phyloP scores from a whole-genome alignment of 306 rosid genomes.

The Ormosia emarginata region DNA sequence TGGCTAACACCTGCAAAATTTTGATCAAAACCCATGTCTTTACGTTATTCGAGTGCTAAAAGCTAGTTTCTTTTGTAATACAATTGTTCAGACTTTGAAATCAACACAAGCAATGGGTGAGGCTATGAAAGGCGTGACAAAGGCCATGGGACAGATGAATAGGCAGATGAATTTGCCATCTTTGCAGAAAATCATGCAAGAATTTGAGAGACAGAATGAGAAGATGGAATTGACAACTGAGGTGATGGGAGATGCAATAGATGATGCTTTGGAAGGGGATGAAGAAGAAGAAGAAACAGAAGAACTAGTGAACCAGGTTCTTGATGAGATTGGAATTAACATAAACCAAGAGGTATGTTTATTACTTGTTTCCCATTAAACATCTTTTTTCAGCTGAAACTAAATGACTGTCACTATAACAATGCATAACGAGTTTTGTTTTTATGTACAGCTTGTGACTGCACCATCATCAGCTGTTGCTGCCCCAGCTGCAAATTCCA shows the following conservation, averaged over 20 bases:
- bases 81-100: constrained; percentile 68
- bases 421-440: constrained; percentile 20
- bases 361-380: background rate
- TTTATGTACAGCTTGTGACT: constrained; percentile 65
- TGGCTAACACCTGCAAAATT: background rate
- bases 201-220: constrained; percentile 91
- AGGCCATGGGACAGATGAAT: constrained; percentile 99
- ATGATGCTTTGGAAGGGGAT: constrained; percentile 97
- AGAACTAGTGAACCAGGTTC: constrained; percentile 89
- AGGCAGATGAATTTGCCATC: constrained; percentile 98
- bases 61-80: background rate
- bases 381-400: constrained; percentile 9
- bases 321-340: constrained; percentile 91
- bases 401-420: background rate
- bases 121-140: constrained; percentile 99
- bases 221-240: constrained; percentile 85
- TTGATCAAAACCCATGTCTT: background rate
- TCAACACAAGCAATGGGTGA: constrained; percentile 99
- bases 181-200: constrained; percentile 94
- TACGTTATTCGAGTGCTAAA: background rate
- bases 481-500: constrained; percentile 66
- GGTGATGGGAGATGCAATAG: constrained; percentile 96
- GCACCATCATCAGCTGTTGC: constrained; percentile 86
- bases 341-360: constrained; percentile 82
- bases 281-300: constrained; percentile 99